Evolutionary conservation across 1,139 yeast genomes (phyloP).

Genomic region (Pichia sp.): DNA sequence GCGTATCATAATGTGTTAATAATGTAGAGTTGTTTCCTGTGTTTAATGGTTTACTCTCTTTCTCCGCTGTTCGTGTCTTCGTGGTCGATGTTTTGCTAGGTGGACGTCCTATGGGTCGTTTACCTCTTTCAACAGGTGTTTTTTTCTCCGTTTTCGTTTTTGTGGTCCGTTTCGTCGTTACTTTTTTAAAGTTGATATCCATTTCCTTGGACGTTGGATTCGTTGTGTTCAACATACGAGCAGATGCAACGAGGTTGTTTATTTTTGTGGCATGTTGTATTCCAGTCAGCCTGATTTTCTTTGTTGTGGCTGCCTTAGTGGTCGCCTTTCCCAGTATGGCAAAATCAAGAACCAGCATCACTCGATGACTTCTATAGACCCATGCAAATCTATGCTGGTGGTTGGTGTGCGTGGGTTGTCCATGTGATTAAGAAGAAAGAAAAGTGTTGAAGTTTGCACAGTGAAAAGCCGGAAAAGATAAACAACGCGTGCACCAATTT

Average conservation of each 20-base stretch:
- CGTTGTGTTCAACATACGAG: conserved; percentile 7
- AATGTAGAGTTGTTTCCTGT: no score
- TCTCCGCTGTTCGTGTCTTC: no score
- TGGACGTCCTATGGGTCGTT: conserved; percentile 18
- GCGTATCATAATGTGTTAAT: neutral
- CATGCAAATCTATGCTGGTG: no score
- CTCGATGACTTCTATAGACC: neutral
- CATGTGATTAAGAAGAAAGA: no score
- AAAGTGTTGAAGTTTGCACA: no score
- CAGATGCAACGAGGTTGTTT: conserved; percentile 3
- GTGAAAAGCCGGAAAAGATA: neutral
- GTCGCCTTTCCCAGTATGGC: neutral
- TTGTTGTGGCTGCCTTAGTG: neutral
- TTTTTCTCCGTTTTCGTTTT: neutral
- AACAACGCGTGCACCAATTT: neutral
- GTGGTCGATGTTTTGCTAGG: no score
- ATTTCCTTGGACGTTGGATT: neutral
- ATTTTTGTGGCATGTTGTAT: conserved; percentile 8
- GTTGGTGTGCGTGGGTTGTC: no score
- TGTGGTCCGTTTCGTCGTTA: neutral
- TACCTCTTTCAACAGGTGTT: neutral
- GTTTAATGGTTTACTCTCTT: no score
- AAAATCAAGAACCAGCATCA: conserved; percentile 14
- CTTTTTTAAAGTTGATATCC: neutral
- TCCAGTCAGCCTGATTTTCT: neutral